These are phyloP conservation scores for Globisporangium rhizosaccharum DNA, from an alignment of 352 stramenopile genomes.

Conservation along the genomic window DNA sequence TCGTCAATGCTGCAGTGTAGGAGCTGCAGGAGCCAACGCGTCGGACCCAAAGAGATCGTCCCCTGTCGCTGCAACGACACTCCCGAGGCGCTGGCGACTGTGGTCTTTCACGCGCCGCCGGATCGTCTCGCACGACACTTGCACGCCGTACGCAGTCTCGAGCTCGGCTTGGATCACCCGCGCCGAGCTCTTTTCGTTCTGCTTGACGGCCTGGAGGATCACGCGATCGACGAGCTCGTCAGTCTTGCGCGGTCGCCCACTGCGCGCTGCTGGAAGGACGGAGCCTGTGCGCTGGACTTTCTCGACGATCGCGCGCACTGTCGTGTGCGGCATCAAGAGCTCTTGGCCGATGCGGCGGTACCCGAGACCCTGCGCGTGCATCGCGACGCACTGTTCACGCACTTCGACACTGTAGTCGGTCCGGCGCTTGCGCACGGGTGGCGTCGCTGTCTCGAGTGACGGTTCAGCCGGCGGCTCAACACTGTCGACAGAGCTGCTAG, in stretches of 20 bases:
- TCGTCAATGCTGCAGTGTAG: too few species aligned
- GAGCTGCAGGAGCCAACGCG: too few species aligned
- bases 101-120: constrained; percentile 60
- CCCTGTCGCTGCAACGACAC: not conserved
- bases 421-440: constrained; percentile 4
- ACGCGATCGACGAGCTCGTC: constrained; percentile 60
- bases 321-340: constrained; percentile 65
- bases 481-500: too few species aligned
- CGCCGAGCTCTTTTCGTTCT: constrained; percentile 52
- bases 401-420: constrained; percentile 51
- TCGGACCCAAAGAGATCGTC: too few species aligned
- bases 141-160: constrained; percentile 35
- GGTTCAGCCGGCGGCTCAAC: too few species aligned
- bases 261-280: constrained; percentile 42
- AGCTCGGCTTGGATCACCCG: constrained; percentile 57
- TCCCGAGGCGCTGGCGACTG: constrained; percentile 23
- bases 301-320: constrained; percentile 64
- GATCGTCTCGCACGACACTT: constrained; percentile 66
- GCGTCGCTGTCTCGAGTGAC: not conserved
- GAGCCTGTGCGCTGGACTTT: constrained; percentile 52
- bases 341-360: constrained; percentile 56
- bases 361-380: constrained; percentile 44
- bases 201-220: constrained; percentile 53
- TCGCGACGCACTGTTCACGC: constrained; percentile 47
- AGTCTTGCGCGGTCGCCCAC: constrained; percentile 54